Percentiles rank a stretch among this genome's conserved stretches.
Conservation (phyloP, 2,329 filamentous ascomycete species). For the Fusarium xylarioides region DNA sequence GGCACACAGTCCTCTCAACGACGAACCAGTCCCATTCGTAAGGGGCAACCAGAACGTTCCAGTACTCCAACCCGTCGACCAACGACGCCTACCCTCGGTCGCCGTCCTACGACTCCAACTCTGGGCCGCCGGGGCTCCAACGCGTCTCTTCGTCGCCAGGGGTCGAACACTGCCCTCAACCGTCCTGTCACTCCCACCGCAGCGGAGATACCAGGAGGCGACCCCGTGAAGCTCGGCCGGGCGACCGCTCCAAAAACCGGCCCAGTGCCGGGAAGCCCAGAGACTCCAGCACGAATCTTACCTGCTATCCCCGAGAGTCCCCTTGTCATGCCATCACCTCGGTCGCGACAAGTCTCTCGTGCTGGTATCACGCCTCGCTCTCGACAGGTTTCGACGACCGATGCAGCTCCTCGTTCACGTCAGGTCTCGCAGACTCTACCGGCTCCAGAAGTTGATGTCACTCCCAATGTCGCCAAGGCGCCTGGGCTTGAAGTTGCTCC, state of each 20-base stretch:
- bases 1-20: constrained; percentile 33
- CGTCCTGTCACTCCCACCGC: constrained; percentile 20
- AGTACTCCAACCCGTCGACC: constrained; percentile 29
- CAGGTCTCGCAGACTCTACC: constrained; percentile 24
- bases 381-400: constrained; percentile 15
- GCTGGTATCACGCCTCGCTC: constrained; percentile 3
- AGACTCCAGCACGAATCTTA: constrained; percentile 12
- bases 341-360: constrained; percentile 29
- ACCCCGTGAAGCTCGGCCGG: constrained; percentile 13
- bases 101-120: constrained; percentile 33
- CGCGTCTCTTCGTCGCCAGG: constrained; percentile 9
- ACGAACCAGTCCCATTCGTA: constrained; percentile 32
- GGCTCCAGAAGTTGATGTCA: constrained; percentile 5
- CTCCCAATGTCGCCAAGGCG: not conserved
- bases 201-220: not conserved
- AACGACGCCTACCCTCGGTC: constrained; percentile 23
- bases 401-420: constrained; percentile 13
- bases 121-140: constrained; percentile 25
- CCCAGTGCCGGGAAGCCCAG: constrained; percentile 2
- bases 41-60: constrained; percentile 17
- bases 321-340: constrained; percentile 15
- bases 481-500: not conserved
- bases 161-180: constrained; percentile 28
- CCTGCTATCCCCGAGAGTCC: constrained; percentile 32
- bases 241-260: not conserved